Percentiles rank a stretch among this genome's conserved stretches.
phyloP scores from a whole-genome alignment of 108 stramenopile genomes.

The Chaetoceros tenuissimus region DNA sequence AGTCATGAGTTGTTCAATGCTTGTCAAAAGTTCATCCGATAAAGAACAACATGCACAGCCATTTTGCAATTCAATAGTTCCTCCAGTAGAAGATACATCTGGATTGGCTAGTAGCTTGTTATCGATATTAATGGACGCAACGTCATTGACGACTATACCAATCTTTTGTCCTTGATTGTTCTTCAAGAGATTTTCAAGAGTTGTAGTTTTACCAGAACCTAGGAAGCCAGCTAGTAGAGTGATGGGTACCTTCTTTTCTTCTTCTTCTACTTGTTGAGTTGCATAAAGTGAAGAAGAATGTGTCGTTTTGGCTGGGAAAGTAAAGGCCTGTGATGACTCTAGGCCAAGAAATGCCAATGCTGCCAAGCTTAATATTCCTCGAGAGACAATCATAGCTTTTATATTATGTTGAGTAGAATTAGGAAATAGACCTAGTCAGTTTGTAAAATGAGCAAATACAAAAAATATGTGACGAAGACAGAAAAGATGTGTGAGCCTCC shows the following conservation, averaged over 20 bases:
- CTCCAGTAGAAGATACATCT: slow-evolving; percentile 8
- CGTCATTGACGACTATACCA: slow-evolving; percentile 96
- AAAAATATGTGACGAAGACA: no score
- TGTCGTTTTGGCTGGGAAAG: no score
- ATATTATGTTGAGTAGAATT: no score
- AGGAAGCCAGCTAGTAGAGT: slow-evolving; percentile 92
- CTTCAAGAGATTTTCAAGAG: slow-evolving; percentile 80
- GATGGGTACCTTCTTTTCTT: slow-evolving; percentile 41
- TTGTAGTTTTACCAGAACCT: slow-evolving; percentile 91
- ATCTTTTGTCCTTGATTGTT: slow-evolving; percentile 56
- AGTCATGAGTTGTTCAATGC: slow-evolving; percentile 38
- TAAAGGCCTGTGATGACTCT: no score
- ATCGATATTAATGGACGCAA: slow-evolving; percentile 95
- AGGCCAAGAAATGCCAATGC: no score
- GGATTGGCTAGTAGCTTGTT: slow-evolving; percentile 69
- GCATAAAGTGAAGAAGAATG: no score
- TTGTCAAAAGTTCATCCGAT: slow-evolving; percentile 77
- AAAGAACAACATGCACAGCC: slow-evolving; percentile 93
- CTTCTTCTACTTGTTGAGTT: no score
- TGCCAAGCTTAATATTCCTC: no score
- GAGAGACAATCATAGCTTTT: no score
- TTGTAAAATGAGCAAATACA: no score
- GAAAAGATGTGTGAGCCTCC: no score
- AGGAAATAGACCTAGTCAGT: no score
- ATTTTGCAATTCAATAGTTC: slow-evolving; percentile 76